These are phyloP conservation scores for Didymella sp. DNA, from an alignment of 2,329 filamentous ascomycete genomes.

Conservation along the genomic window DNA sequence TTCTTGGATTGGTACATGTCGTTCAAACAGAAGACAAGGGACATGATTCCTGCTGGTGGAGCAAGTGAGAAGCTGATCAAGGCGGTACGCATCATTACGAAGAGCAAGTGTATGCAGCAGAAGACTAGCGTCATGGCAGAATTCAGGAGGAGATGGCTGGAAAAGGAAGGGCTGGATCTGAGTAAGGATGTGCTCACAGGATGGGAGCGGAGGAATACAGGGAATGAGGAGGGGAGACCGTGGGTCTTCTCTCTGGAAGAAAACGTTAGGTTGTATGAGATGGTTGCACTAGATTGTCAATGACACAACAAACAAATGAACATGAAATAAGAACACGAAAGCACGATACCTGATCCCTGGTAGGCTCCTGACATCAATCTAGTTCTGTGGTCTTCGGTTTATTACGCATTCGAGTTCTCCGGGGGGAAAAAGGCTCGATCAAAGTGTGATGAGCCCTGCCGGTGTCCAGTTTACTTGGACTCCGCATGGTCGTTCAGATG, in stretches of 20 bases:
- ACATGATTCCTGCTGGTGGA: slow-evolving; percentile 5
- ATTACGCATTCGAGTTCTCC: too few relatives aligned
- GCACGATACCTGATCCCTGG: too few relatives aligned
- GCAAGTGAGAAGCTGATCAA: slow-evolving; percentile 8
- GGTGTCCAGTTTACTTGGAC: too few relatives aligned
- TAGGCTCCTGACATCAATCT: too few relatives aligned
- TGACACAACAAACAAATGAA: neutral
- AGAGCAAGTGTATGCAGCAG: slow-evolving; percentile 15
- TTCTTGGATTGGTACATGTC: slow-evolving; percentile 16
- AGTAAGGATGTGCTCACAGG: slow-evolving; percentile 11
- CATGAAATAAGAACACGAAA: too few relatives aligned
- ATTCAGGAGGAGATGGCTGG: slow-evolving; percentile 11
- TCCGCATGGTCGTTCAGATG: too few relatives aligned
- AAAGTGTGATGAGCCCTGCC: too few relatives aligned
- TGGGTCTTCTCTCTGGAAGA: slow-evolving; percentile 15
- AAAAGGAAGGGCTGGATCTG: slow-evolving; percentile 6
- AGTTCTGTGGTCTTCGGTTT: too few relatives aligned
- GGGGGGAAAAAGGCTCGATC: too few relatives aligned
- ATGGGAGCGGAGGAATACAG: slow-evolving; percentile 1
- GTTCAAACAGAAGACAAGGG: slow-evolving; percentile 12
- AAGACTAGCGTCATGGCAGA: slow-evolving; percentile 17
- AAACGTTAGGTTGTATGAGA: slow-evolving; percentile 10
- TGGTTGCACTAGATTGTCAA: slow-evolving; percentile 13
- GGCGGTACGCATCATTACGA: slow-evolving; percentile 14
- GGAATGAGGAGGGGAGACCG: neutral